Base-by-base conservation (phyloP, 441 rosid genomes). In the Populus hybrid region DNA sequence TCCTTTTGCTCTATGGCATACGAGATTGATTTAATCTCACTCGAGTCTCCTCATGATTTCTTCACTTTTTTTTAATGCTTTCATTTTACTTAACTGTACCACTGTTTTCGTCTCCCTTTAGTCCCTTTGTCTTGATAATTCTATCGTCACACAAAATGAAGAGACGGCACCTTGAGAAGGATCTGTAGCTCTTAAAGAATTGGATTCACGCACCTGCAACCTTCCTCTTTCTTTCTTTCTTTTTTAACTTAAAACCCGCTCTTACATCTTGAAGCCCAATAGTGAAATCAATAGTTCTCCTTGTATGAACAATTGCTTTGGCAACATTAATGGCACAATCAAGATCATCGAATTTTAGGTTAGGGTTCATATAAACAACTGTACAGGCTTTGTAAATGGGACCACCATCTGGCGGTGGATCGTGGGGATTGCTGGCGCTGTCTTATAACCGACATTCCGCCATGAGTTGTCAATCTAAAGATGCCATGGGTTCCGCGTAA, bases 391-490 rank as follows among this genome's bases (percentile, higher is more conserved):
- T 83, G 91, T 95, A 95, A 64, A 95, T 88, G 46, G 97, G 97
- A 11, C 97, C 94, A 63, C 98, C 99, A 36, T 94, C 97, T 0
- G 88, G 78, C 28, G 99, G 98, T 38, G 78, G 89, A 80, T 87
- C 81, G 10, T 95, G 99, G 0, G 93, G 87, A 79, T 77, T 69
- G 91, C 73, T 87, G 92, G 88, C 98, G 90, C 5, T 94, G 88
- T 80, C 99, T 85, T 81, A 92, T 91, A 70, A 92, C 92, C 2
- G 95, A 89, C 93, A 95, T 92, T 76, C 99, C 97, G 72, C 98
- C 98, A 0, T 97, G 99, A 1, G 89, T 87, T n/a, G 99, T 94
- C 89, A 94, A 78, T 81, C 97, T 89, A 79, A 95, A 95, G 80
- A 94, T 94, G 59, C 97, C 99, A 24, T 95, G 98, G 61, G 80